Percentiles rank a stretch among this genome's conserved stretches.
Conservation (phyloP, 2,329 filamentous ascomycete species). For the Lithohypha guttulata region DNA sequence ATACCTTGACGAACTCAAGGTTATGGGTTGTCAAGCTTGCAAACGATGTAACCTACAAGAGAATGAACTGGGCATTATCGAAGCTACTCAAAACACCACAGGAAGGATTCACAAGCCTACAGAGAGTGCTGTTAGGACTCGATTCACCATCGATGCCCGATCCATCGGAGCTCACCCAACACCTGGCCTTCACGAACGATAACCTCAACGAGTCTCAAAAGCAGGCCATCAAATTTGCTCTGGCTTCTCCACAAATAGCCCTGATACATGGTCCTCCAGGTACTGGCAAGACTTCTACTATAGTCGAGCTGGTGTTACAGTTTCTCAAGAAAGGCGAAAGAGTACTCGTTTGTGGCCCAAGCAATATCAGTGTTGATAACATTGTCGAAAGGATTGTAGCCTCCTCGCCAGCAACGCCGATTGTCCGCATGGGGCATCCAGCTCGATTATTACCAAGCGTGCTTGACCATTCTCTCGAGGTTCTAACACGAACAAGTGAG, state of each 20-base stretch:
- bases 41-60: slow-evolving; percentile 56
- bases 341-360: slow-evolving; percentile 87
- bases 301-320: slow-evolving; percentile 93
- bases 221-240: slow-evolving; percentile 63
- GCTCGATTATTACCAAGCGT: slow-evolving; percentile 82
- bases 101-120: slow-evolving; percentile 45
- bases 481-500: slow-evolving; percentile 81
- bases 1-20: slow-evolving; percentile 44
- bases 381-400: slow-evolving; percentile 78
- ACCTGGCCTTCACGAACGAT: slow-evolving; percentile 38
- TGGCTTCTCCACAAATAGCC: slow-evolving; percentile 70
- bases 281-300: slow-evolving; percentile 91
- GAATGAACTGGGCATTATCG: slow-evolving; percentile 55
- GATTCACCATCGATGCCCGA: slow-evolving; percentile 43
- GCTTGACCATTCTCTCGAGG: slow-evolving; percentile 78
- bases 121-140: slow-evolving; percentile 51
- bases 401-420: slow-evolving; percentile 57
- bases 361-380: slow-evolving; percentile 96
- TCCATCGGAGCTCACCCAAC: slow-evolving; percentile 31
- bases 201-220: slow-evolving; percentile 52
- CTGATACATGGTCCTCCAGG: slow-evolving; percentile 92
- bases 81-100: slow-evolving; percentile 46
- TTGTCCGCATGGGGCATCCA: slow-evolving; percentile 84
- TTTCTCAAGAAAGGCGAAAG: slow-evolving; percentile 62
- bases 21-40: slow-evolving; percentile 57